Conservation (phyloP, 805 yeast genomes). For the Hemisphaericaspora nanyangensis region DNA sequence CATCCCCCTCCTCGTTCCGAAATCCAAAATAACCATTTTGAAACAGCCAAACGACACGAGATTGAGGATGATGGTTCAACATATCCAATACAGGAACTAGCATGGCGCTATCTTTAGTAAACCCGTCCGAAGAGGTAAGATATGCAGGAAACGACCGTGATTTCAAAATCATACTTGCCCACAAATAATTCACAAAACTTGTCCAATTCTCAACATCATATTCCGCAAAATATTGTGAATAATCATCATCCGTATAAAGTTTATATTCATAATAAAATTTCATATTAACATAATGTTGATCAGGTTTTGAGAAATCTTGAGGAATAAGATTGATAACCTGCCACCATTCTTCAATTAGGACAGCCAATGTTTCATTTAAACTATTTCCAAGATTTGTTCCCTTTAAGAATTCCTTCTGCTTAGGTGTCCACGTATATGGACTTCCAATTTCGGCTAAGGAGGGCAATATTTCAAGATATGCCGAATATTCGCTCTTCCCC, state of each 20-base stretch:
- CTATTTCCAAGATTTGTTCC: slow-evolving; percentile 71
- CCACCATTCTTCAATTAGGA: slow-evolving; percentile 63
- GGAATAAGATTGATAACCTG: slow-evolving; percentile 28
- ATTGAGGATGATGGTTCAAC: slow-evolving; percentile 63
- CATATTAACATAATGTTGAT: slow-evolving; percentile 34
- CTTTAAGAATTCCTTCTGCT: slow-evolving; percentile 47
- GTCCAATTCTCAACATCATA: slow-evolving; percentile 48
- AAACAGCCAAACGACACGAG: slow-evolving; percentile 62
- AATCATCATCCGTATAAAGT: slow-evolving; percentile 34
- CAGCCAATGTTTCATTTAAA: slow-evolving; percentile 41
- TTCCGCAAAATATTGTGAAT: slow-evolving; percentile 23
- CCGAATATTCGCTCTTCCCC: slow-evolving; percentile 18
- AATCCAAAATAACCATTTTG: slow-evolving; percentile 25
- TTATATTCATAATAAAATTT: slow-evolving; percentile 42
- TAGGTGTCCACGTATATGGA: slow-evolving; percentile 64
- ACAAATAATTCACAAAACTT: slow-evolving; percentile 62
- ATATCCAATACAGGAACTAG: slow-evolving; percentile 76
- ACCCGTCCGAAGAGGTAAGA: slow-evolving; percentile 39
- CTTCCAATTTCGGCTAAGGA: slow-evolving; percentile 42
- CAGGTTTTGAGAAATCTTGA: slow-evolving; percentile 25
- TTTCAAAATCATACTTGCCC: slow-evolving; percentile 69
- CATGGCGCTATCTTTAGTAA: slow-evolving; percentile 52
- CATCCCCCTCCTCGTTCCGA: slow-evolving; percentile 9
- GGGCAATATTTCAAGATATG: slow-evolving; percentile 33
- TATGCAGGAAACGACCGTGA: slow-evolving; percentile 81